Conservation (phyloP, 2,329 filamentous ascomycete genomes). For the Fusarium luffae region DNA sequence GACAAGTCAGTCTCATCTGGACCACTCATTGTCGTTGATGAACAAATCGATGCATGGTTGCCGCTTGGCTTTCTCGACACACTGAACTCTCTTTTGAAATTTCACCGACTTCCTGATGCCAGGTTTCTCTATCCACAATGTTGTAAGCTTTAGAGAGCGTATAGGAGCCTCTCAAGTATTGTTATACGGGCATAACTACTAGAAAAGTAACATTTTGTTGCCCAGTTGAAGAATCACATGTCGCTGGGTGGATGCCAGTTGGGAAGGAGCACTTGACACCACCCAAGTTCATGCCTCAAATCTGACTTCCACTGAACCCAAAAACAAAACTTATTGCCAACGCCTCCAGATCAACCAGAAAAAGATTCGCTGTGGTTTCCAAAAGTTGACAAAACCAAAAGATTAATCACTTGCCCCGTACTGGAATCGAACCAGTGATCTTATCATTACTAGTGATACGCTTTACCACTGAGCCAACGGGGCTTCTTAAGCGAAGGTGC, state of each 20-base stretch:
- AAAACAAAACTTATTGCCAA: background rate
- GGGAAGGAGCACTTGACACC: background rate
- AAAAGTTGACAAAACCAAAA: background rate
- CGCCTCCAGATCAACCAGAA: background rate
- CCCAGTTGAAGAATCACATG: slow-evolving; percentile 1
- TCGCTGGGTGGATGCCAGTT: too few relatives aligned
- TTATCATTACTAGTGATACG: slow-evolving; percentile 53
- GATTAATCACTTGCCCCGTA: slow-evolving; percentile 41
- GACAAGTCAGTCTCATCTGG: background rate
- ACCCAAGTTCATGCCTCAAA: background rate
- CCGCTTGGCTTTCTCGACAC: background rate
- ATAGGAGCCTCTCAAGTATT: background rate
- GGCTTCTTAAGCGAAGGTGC: slow-evolving; percentile 13
- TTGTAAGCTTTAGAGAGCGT: too few relatives aligned
- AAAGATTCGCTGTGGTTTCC: background rate
- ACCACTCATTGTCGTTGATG: background rate
- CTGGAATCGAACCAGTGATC: slow-evolving; percentile 51
- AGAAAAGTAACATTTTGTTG: background rate
- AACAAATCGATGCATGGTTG: background rate
- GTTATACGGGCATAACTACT: background rate
- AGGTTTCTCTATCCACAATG: too few relatives aligned
- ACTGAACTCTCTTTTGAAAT: background rate
- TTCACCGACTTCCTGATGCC: background rate
- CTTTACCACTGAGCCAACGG: slow-evolving; percentile 52
- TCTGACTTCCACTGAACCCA: background rate